These are phyloP conservation scores for Berkeleyomyces rouxiae DNA, from an alignment of 2,329 filamentous ascomycete genomes.

Conservation along the genomic window DNA sequence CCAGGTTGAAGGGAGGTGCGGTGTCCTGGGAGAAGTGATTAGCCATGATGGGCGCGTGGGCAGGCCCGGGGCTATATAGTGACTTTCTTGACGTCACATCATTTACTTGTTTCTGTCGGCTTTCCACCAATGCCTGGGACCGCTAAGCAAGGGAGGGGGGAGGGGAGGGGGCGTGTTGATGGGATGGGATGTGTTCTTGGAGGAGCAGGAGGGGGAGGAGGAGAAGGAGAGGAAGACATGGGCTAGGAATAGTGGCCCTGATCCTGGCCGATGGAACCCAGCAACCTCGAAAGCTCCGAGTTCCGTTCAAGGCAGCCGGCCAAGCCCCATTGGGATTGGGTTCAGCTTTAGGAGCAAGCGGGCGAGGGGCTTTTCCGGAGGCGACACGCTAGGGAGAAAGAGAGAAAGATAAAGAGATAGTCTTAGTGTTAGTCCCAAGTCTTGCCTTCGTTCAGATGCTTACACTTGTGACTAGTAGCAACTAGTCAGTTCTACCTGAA, in stretches of 20 bases:
- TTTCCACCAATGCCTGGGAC: neutral
- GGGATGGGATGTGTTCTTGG: neutral
- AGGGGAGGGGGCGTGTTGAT: neutral
- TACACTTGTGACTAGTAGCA: too few species aligned
- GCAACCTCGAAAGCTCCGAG: neutral
- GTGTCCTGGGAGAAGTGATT: neutral
- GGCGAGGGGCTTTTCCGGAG: neutral
- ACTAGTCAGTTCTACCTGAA: too few species aligned
- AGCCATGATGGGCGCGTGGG: neutral
- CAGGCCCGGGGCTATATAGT: conserved; percentile 1
- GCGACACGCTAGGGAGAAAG: neutral
- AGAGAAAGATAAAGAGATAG: neutral
- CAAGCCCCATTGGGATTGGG: neutral
- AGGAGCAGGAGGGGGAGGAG: neutral
- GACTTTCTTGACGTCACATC: neutral
- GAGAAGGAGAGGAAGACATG: neutral
- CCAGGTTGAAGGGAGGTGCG: neutral
- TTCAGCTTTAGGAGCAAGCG: neutral
- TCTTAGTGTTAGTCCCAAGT: neutral
- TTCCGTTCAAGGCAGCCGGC: neutral
- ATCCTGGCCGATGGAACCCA: neutral
- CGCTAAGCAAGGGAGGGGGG: neutral
- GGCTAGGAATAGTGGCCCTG: neutral
- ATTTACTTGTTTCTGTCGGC: neutral
- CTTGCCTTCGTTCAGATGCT: too few species aligned